A percentile compares a stretch with the other conserved stretches of the same genome.
Conservation (phyloP, 1,284 basidiomycete genomes). For the Ceratobasidium sp. region DNA sequence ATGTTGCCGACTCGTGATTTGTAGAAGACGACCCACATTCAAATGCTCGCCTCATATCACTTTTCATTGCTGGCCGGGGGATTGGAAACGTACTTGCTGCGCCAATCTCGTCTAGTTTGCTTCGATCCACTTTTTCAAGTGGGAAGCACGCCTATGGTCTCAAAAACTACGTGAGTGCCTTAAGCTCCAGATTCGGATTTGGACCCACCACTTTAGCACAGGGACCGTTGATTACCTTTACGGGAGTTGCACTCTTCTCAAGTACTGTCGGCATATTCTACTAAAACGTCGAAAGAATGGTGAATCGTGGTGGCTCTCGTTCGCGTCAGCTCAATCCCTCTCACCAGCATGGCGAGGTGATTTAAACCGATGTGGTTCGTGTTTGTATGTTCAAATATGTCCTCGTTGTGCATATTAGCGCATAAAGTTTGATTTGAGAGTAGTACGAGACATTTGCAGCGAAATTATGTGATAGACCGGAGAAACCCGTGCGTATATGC, state of each 20-base stretch:
- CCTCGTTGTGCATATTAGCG: background rate
- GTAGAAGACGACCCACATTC: conserved; percentile 44
- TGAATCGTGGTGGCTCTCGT: background rate
- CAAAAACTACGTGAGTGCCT: conserved; percentile 35
- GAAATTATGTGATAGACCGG: background rate
- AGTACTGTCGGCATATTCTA: conserved; percentile 39
- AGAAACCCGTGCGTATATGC: background rate
- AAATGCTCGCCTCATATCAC: conserved; percentile 43
- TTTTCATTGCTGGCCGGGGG: conserved; percentile 42
- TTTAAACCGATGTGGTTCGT: background rate
- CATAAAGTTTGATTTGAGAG: no score
- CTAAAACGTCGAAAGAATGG: conserved; percentile 22
- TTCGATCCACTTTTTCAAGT: conserved; percentile 18
- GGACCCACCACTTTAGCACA: background rate
- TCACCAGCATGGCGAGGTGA: background rate
- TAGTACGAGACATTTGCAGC: no score
- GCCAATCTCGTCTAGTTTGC: conserved; percentile 29
- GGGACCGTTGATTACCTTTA: conserved; percentile 36
- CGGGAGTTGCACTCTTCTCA: conserved; percentile 29
- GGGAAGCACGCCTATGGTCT: conserved; percentile 34
- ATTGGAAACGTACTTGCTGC: conserved; percentile 38
- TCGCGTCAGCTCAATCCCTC: background rate
- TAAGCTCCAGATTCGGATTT: background rate
- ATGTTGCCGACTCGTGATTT: background rate
- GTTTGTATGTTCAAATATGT: background rate